These are phyloP conservation scores for Phascolomyces articulosus DNA, from an alignment of 371 early-diverging fungal genomes.

Conservation along the genomic window DNA sequence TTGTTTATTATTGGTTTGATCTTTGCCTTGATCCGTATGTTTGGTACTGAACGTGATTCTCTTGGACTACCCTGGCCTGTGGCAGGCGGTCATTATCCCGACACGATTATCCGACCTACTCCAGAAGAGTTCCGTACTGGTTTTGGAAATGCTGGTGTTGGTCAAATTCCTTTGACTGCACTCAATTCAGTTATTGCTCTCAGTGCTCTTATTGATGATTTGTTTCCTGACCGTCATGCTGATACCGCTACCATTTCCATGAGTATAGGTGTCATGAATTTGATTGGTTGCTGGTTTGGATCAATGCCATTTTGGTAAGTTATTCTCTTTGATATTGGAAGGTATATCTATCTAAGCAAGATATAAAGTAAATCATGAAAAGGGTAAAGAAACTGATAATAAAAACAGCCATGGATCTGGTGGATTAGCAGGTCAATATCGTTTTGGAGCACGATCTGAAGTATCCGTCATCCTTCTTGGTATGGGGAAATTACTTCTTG, in stretches of 20 bases:
- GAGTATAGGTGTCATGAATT: slow-evolving; percentile 84
- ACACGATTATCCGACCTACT: slow-evolving; percentile 60
- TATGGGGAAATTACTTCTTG: slow-evolving; percentile 70
- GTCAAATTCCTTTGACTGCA: slow-evolving; percentile 86
- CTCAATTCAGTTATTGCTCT: slow-evolving; percentile 89
- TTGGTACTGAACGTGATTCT: slow-evolving; percentile 23
- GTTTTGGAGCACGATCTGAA: slow-evolving; percentile 89
- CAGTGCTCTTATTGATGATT: slow-evolving; percentile 76
- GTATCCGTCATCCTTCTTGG: slow-evolving; percentile 82
- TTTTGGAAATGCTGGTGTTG: slow-evolving; percentile 81
- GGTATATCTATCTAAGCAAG: too few species aligned
- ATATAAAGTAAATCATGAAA: neutral
- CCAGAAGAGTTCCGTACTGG: slow-evolving; percentile 70
- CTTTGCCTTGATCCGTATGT: slow-evolving; percentile 66
- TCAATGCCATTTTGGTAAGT: slow-evolving; percentile 79
- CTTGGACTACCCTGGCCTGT: slow-evolving; percentile 35
- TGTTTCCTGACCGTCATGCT: slow-evolving; percentile 76
- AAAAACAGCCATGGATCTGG: slow-evolving; percentile 73
- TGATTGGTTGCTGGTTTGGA: slow-evolving; percentile 86
- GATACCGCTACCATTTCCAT: slow-evolving; percentile 64
- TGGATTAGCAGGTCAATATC: slow-evolving; percentile 91
- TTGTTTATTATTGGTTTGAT: slow-evolving; percentile 75
- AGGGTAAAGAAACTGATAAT: neutral
- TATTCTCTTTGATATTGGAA: too few species aligned
- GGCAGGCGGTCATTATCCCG: slow-evolving; percentile 65